Percentiles rank a stretch among this genome's conserved stretches.
Conservation (phyloP, 768 basidiomycete genomes). For the Termitomyces sp. region DNA sequence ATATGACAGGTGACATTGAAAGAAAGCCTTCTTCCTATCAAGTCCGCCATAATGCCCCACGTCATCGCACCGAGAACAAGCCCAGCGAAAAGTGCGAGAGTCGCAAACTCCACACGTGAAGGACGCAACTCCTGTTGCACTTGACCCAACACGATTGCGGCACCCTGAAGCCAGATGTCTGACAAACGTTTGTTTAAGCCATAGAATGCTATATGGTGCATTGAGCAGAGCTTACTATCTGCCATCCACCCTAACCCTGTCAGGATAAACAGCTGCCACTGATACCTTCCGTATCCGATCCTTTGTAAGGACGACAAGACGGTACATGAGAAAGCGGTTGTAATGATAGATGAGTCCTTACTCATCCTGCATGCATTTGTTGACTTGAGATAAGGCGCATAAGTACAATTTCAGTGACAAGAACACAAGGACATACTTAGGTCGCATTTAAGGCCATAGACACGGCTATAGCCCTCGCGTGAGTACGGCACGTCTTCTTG, state of each 20-base stretch:
- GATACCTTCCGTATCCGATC: constrained; percentile 47
- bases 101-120: constrained; percentile 36
- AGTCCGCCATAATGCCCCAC: constrained; percentile 46
- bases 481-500: background rate
- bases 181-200: background rate
- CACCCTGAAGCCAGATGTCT: constrained; percentile 44
- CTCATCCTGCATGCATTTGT: constrained; percentile 42
- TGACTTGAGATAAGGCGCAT: constrained; percentile 23
- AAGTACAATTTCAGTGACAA: background rate
- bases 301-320: constrained; percentile 18
- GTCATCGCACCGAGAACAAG: constrained; percentile 42
- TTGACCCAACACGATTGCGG: constrained; percentile 40
- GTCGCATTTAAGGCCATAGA: constrained; percentile 17
- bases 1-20: constrained; percentile 27
- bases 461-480: constrained; percentile 10
- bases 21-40: constrained; percentile 40
- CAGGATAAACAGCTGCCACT: constrained; percentile 39
- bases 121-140: constrained; percentile 39
- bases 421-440: constrained; percentile 9
- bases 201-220: background rate
- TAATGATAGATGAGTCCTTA: constrained; percentile 10
- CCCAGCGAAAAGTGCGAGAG: constrained; percentile 41
- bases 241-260: constrained; percentile 45
- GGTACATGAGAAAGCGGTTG: background rate
- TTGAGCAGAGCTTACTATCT: constrained; percentile 32